Conservation (phyloP, 805 yeast genomes). For the Sugiyamaella chiloensis region DNA sequence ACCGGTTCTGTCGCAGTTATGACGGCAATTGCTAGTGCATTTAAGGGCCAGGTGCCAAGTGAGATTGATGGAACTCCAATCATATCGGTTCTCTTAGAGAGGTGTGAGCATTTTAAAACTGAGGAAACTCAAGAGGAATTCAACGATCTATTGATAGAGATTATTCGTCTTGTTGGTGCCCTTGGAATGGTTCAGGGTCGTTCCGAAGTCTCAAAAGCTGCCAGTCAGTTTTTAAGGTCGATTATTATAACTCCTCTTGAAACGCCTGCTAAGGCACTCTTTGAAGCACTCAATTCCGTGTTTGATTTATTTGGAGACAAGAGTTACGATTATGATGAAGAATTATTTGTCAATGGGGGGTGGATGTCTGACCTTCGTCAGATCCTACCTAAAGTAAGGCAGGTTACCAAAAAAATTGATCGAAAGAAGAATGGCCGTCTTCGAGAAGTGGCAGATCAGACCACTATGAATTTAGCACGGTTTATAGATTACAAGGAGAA, state of each 20-base stretch:
- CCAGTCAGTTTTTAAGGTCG: conserved; percentile 45
- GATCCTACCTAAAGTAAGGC: conserved; percentile 47
- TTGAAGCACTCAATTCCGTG: conserved; percentile 61
- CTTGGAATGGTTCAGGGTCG: conserved; percentile 48
- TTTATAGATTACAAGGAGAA: conserved; percentile 70
- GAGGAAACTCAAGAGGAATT: conserved; percentile 28
- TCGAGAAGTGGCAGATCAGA: conserved; percentile 64
- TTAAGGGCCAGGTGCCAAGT: conserved; percentile 23
- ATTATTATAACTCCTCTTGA: conserved; percentile 31
- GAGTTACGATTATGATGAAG: conserved; percentile 59
- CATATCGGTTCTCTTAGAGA: conserved; percentile 25
- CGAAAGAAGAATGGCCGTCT: conserved; percentile 55
- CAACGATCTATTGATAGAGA: conserved; percentile 42
- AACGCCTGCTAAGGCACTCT: conserved; percentile 41
- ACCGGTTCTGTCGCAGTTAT: conserved; percentile 40
- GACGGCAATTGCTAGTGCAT: conserved; percentile 43
- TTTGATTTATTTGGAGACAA: conserved; percentile 82
- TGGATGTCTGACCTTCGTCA: conserved; percentile 44
- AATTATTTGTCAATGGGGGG: conserved; percentile 57
- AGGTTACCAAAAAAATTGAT: conserved; percentile 60
- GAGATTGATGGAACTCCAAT: conserved; percentile 27
- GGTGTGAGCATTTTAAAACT: conserved; percentile 16
- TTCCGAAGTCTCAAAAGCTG: conserved; percentile 42
- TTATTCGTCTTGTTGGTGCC: conserved; percentile 52
- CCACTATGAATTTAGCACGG: conserved; percentile 61